Evolutionary conservation across 805 yeast genomes (phyloP).

Genomic region (Pichia nakasei): DNA sequence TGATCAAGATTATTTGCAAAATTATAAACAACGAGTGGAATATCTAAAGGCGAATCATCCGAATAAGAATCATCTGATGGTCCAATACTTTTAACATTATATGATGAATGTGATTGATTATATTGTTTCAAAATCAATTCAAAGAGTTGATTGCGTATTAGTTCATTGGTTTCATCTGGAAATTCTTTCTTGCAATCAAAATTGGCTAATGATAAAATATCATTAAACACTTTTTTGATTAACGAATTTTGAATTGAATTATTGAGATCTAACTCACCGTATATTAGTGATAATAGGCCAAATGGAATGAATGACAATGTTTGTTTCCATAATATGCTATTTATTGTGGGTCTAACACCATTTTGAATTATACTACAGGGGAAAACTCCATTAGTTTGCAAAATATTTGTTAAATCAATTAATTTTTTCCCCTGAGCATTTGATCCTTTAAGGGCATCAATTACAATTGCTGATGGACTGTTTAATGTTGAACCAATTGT

Average conservation of each 20-base stretch:
- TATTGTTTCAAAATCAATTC: slow-evolving; percentile 16
- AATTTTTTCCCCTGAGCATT: slow-evolving; percentile 16
- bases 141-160: slow-evolving; percentile 11
- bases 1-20: slow-evolving; percentile 15
- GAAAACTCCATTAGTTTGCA: slow-evolving; percentile 19
- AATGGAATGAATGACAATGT: slow-evolving; percentile 20
- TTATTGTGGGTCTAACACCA: slow-evolving; percentile 21
- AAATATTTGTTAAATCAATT: slow-evolving; percentile 12
- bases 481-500: slow-evolving; percentile 18
- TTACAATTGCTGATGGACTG: neutral
- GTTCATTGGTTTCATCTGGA: slow-evolving; percentile 16
- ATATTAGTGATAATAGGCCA: slow-evolving; percentile 17
- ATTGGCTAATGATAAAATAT: slow-evolving; percentile 18
- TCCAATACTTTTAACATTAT: neutral
- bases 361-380: slow-evolving; percentile 20
- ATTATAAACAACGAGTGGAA: slow-evolving; percentile 16
- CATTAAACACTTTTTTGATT: slow-evolving; percentile 17
- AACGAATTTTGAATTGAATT: slow-evolving; percentile 7
- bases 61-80: slow-evolving; percentile 3
- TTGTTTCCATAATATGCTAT: slow-evolving; percentile 23
- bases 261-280: slow-evolving; percentile 12
- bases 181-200: slow-evolving; percentile 19
- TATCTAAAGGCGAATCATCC: slow-evolving; percentile 8
- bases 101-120: slow-evolving; percentile 13
- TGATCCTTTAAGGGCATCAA: slow-evolving; percentile 14